A percentile compares a stretch with the other conserved stretches of the same genome.
phyloP scores from a whole-genome alignment of 192 early-diverging fungal species.

The Gonapodya sp. region DNA sequence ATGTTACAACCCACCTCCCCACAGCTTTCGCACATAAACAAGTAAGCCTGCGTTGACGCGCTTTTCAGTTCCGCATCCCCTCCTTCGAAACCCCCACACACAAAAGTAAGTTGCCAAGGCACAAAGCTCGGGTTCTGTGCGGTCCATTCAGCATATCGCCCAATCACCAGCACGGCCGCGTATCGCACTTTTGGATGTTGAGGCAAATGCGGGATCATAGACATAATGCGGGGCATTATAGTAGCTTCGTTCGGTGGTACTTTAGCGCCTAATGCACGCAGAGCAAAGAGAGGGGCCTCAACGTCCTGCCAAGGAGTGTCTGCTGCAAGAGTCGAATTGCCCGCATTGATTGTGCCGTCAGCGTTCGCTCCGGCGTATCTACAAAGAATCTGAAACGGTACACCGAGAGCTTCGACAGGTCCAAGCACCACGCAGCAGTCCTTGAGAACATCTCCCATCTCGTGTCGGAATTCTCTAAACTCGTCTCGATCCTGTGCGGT shows the following conservation, averaged over 20 bases:
- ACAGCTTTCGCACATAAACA: conserved; percentile 84
- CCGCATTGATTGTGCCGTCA: conserved; percentile 19
- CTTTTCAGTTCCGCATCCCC: conserved; percentile 63
- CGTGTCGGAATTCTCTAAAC: conserved; percentile 92
- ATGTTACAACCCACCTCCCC: conserved; percentile 49
- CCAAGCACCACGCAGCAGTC: conserved; percentile 82
- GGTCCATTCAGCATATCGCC: conserved; percentile 92
- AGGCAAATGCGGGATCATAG: conserved; percentile 73
- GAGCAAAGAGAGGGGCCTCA: conserved; percentile 88
- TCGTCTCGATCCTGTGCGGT: conserved; percentile 88
- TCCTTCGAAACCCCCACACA: conserved; percentile 76
- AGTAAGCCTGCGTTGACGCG: conserved; percentile 78
- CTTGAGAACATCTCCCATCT: conserved; percentile 94
- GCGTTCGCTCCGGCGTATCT: conserved; percentile 19
- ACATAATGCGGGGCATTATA: conserved; percentile 86
- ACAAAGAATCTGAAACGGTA: conserved; percentile 49
- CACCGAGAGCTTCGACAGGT: conserved; percentile 56
- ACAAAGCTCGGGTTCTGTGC: conserved; percentile 65
- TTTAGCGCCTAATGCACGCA: conserved; percentile 87
- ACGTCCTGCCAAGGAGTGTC: conserved; percentile 76
- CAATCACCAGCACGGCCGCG: conserved; percentile 92
- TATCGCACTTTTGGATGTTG: conserved; percentile 90
- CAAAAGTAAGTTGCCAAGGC: conserved; percentile 83
- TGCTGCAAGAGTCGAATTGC: conserved; percentile 28
- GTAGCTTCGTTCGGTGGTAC: conserved; percentile 59